Percentiles rank a stretch among this genome's conserved stretches.
Evolutionary conservation across 805 yeast species (phyloP).

Genomic region (Starmerella apicola): DNA sequence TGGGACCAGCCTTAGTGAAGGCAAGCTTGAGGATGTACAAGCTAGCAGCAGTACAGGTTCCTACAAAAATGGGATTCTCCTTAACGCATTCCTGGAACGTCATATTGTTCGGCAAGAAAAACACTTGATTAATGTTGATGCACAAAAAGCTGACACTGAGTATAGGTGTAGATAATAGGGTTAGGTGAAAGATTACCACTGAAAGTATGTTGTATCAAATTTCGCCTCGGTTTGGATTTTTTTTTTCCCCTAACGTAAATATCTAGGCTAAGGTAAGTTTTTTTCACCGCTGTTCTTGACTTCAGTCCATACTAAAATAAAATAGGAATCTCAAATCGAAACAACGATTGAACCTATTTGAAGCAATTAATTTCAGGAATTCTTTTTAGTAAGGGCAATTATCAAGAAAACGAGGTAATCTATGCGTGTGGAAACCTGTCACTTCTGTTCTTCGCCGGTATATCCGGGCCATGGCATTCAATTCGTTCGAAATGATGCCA

Average conservation of each 20-base stretch:
- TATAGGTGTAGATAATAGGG: background rate
- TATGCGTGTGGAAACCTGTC: slow-evolving; percentile 51
- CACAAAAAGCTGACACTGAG: background rate
- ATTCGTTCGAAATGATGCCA: slow-evolving; percentile 97
- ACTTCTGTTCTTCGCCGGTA: slow-evolving; percentile 94
- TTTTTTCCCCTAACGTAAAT: too few relatives aligned
- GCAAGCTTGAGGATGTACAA: slow-evolving; percentile 25
- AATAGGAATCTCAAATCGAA: too few relatives aligned
- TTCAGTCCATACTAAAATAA: too few relatives aligned
- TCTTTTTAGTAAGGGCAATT: too few relatives aligned
- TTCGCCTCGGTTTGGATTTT: background rate
- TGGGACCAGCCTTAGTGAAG: slow-evolving; percentile 38
- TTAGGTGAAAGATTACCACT: background rate
- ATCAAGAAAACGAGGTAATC: background rate
- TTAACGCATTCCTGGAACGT: slow-evolving; percentile 20
- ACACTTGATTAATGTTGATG: background rate
- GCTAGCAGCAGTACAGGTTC: slow-evolving; percentile 53
- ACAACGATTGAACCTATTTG: too few relatives aligned
- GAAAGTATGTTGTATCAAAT: background rate
- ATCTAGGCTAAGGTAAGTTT: too few relatives aligned
- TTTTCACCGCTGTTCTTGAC: too few relatives aligned
- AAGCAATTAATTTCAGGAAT: too few relatives aligned
- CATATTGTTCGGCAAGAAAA: too few relatives aligned
- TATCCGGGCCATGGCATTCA: slow-evolving; percentile 91
- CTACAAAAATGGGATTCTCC: slow-evolving; percentile 64